A percentile compares a stretch with the other conserved stretches of the same genome.
Evolutionary conservation across 1,284 basidiomycete genomes (phyloP).

Genomic region (Apiotrichum sp.): DNA sequence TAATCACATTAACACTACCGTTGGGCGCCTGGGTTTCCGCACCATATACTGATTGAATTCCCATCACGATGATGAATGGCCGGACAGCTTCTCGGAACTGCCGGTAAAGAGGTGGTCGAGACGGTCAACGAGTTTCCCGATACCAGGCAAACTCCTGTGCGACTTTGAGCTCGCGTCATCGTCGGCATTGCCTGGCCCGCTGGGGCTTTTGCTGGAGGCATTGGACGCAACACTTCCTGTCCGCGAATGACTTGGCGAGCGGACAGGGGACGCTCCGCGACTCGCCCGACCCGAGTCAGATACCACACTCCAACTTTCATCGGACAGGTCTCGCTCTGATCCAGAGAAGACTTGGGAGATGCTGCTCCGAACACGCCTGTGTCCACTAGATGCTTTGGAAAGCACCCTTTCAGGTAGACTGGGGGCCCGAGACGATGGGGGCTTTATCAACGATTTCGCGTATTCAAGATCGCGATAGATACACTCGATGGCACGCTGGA

Average conservation of each 20-base stretch:
- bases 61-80: too few species aligned
- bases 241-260: not conserved
- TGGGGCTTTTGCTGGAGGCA: too few species aligned
- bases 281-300: not conserved
- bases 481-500: constrained; percentile 77
- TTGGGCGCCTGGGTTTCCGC: too few species aligned
- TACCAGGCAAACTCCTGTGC: not conserved
- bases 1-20: not conserved
- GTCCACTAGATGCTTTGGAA: not conserved
- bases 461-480: constrained; percentile 91
- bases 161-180: too few species aligned
- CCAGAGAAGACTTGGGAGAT: not conserved
- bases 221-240: not conserved
- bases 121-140: constrained; percentile 2
- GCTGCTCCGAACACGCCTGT: not conserved
- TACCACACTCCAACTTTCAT: constrained; percentile 20
- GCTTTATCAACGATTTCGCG: constrained; percentile 70
- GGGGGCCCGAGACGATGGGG: constrained; percentile 13
- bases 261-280: not conserved
- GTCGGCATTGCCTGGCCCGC: too few species aligned
- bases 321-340: constrained; percentile 2
- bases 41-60: too few species aligned
- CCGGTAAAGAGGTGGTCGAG: not conserved
- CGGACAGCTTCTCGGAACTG: too few species aligned
- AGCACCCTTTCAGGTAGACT: not conserved